A percentile compares a stretch with the other conserved stretches of the same genome.
Evolutionary conservation across 148 eudicot species (phyloP).

Genomic region (Silene conica): DNA sequence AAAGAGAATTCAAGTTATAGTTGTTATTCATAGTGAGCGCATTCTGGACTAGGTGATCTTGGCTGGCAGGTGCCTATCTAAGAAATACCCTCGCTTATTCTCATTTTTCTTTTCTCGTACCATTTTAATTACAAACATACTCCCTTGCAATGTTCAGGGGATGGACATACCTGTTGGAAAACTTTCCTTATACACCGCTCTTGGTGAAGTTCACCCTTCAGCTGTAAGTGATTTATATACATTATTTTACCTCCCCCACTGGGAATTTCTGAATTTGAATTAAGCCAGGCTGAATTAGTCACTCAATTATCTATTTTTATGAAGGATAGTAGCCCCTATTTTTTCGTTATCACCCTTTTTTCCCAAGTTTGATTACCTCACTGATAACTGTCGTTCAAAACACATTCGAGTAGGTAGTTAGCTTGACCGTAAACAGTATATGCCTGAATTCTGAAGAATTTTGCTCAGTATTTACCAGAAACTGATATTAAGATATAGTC

Average conservation of each 20-base stretch:
- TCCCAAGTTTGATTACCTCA: not conserved
- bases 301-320: too few species aligned
- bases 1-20: slow-evolving; percentile 77
- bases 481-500: too few species aligned
- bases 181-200: slow-evolving; percentile 83
- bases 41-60: slow-evolving; percentile 89
- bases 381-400: not conserved
- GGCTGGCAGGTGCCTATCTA: slow-evolving; percentile 72
- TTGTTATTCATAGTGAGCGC: slow-evolving; percentile 96
- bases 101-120: not conserved
- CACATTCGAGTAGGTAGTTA: too few species aligned
- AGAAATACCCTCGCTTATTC: not conserved
- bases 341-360: not conserved
- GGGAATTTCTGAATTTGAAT: too few species aligned
- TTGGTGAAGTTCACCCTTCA: slow-evolving; percentile 96
- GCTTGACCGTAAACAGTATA: too few species aligned
- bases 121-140: not conserved
- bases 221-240: slow-evolving; percentile 45
- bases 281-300: not conserved
- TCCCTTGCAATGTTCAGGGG: slow-evolving; percentile 45
- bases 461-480: too few species aligned
- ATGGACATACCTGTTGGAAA: slow-evolving; percentile 99
- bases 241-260: not conserved
- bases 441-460: too few species aligned
- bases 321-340: not conserved